phyloP scores from a whole-genome alignment of 305 asterid genomes.

The Fraxinus albicans region DNA sequence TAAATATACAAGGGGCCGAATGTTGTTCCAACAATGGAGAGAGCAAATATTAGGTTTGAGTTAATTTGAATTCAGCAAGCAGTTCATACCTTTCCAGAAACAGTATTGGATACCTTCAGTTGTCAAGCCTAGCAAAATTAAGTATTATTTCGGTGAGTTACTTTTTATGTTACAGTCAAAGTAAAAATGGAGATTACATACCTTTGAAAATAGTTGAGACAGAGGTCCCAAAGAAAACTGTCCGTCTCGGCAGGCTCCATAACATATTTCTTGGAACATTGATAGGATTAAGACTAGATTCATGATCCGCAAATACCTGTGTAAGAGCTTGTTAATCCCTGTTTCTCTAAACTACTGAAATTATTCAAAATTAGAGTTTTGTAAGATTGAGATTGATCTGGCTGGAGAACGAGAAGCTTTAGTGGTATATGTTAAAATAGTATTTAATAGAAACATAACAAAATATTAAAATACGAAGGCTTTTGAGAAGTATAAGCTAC shows the following conservation, averaged over 20 bases:
- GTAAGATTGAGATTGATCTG: background rate
- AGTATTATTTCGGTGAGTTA: conserved; percentile 22
- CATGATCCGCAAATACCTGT: conserved; percentile 90
- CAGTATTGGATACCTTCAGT: conserved; percentile 67
- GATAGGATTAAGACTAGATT: conserved; percentile 73
- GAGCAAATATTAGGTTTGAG: background rate
- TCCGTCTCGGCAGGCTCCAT: conserved; percentile 76
- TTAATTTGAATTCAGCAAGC: conserved; percentile 8
- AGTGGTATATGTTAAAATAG: background rate
- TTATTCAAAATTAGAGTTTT: background rate
- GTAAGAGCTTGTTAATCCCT: conserved; percentile 4
- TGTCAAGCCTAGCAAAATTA: conserved; percentile 60
- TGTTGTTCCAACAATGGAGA: background rate
- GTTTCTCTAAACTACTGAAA: background rate
- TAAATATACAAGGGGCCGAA: background rate
- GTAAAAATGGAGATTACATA: conserved; percentile 22
- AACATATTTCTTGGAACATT: conserved; percentile 67
- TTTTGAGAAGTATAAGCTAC: background rate
- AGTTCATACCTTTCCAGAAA: conserved; percentile 88
- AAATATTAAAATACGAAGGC: background rate
- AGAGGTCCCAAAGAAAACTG: conserved; percentile 90
- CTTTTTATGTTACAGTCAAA: conserved; percentile 19
- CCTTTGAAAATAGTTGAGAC: conserved; percentile 85
- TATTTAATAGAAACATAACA: background rate
- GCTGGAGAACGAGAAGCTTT: background rate